Conservation (phyloP, 768 basidiomycete species). For the Termitomyces heimii region DNA sequence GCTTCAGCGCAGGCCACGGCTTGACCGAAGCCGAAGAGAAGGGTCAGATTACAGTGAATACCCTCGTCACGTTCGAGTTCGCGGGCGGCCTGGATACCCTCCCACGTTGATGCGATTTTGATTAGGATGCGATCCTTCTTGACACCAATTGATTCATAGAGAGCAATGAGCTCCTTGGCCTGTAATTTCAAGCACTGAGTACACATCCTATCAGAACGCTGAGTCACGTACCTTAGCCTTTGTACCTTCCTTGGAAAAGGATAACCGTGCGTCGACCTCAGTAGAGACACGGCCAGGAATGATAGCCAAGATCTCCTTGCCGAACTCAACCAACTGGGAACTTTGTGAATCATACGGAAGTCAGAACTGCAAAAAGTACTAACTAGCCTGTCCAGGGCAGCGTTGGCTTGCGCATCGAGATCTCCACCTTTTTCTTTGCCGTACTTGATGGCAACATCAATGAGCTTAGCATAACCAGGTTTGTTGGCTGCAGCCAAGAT, state of each 20-base stretch:
- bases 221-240: conserved; percentile 64
- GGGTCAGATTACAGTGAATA: conserved; percentile 99
- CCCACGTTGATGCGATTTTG: conserved; percentile 99
- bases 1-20: conserved; percentile 99
- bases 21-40: conserved; percentile 97
- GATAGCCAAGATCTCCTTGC: conserved; percentile 89
- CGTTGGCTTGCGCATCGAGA: conserved; percentile 67
- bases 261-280: conserved; percentile 96
- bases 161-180: conserved; percentile 84
- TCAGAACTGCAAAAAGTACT: conserved; percentile 20
- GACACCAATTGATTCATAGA: conserved; percentile 94
- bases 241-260: conserved; percentile 91
- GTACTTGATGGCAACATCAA: conserved; percentile 66
- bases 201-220: not conserved
- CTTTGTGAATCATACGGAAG: not conserved
- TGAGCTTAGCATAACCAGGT: conserved; percentile 71
- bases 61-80: conserved; percentile 88
- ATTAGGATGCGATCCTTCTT: conserved; percentile 92
- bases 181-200: conserved; percentile 14
- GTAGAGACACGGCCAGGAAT: conserved; percentile 99
- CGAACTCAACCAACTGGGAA: conserved; percentile 90
- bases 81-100: conserved; percentile 98
- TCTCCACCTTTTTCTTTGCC: conserved; percentile 80
- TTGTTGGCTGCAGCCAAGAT: conserved; percentile 93
- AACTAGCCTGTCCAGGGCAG: conserved; percentile 87